Evolutionary conservation across 371 early-diverging fungal species (phyloP).

Genomic region (Apophysomyces variabilis): DNA sequence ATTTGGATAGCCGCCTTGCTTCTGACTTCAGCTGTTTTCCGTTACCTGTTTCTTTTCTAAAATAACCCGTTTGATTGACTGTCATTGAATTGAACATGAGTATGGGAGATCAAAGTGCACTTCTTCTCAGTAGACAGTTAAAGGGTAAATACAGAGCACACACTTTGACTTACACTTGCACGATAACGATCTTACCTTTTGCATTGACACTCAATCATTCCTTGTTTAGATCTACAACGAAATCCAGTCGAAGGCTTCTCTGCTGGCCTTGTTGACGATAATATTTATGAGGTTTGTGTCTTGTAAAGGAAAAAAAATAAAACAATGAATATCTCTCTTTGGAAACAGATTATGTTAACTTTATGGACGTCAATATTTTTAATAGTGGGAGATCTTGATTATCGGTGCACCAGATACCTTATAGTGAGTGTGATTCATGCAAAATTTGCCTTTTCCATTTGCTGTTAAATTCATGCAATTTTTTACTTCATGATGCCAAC

Average conservation of each 20-base stretch:
- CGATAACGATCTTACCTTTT: no score
- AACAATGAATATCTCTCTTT: neutral
- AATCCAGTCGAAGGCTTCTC: slow-evolving; percentile 83
- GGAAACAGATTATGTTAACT: neutral
- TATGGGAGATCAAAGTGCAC: slow-evolving; percentile 13
- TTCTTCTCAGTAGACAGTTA: slow-evolving; percentile 13
- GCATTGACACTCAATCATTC: no score
- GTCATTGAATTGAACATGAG: neutral
- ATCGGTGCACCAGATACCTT: slow-evolving; percentile 90
- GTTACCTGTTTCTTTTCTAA: neutral
- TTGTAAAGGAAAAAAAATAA: neutral
- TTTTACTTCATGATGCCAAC: neutral
- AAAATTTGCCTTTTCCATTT: slow-evolving; percentile 8
- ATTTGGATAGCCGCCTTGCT: no score
- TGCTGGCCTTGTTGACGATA: slow-evolving; percentile 73
- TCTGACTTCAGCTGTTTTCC: neutral
- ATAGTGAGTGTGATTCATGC: slow-evolving; percentile 62
- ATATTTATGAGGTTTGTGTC: slow-evolving; percentile 70
- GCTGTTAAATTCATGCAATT: slow-evolving; percentile 3
- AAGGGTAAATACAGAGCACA: slow-evolving; percentile 7
- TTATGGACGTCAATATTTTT: neutral
- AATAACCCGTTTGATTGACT: neutral
- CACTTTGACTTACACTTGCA: neutral
- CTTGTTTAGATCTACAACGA: slow-evolving; percentile 62
- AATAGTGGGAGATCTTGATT: slow-evolving; percentile 86